These are phyloP conservation scores for Xerocomellus amylosporus DNA, from an alignment of 768 basidiomycete species.

Conservation along the genomic window DNA sequence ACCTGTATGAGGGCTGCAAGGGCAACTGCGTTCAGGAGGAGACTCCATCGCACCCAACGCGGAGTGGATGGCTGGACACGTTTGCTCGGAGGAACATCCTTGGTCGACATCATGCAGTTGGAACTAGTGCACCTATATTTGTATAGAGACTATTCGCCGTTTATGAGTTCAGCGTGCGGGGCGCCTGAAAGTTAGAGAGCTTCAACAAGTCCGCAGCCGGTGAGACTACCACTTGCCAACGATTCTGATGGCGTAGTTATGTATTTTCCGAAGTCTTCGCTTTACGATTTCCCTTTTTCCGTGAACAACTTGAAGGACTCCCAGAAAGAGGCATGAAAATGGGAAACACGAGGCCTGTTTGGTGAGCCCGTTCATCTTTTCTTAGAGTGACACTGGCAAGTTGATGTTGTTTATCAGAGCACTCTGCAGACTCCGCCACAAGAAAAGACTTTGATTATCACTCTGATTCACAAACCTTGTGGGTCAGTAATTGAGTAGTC, in stretches of 20 bases:
- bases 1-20: conserved; percentile 13
- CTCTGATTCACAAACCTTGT: background rate
- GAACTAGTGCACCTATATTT: background rate
- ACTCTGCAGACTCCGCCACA: background rate
- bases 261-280: background rate
- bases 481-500: background rate
- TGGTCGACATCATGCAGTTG: background rate
- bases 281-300: background rate
- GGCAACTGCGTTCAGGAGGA: conserved; percentile 11
- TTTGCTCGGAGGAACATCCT: background rate
- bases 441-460: background rate
- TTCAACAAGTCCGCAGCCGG: too few relatives aligned
- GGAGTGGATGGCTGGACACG: conserved; percentile 1
- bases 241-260: too few relatives aligned
- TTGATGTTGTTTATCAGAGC: background rate
- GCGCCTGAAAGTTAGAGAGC: background rate
- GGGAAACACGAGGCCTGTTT: background rate
- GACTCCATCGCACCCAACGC: conserved; percentile 17
- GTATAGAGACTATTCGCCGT: background rate
- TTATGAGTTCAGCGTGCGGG: background rate
- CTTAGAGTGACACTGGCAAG: background rate
- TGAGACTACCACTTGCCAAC: too few relatives aligned
- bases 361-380: background rate
- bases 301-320: too few relatives aligned
- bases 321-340: too few relatives aligned